These are phyloP conservation scores for Aspergillus ruber DNA, from an alignment of 2,329 filamentous ascomycete genomes.

Conservation along the genomic window DNA sequence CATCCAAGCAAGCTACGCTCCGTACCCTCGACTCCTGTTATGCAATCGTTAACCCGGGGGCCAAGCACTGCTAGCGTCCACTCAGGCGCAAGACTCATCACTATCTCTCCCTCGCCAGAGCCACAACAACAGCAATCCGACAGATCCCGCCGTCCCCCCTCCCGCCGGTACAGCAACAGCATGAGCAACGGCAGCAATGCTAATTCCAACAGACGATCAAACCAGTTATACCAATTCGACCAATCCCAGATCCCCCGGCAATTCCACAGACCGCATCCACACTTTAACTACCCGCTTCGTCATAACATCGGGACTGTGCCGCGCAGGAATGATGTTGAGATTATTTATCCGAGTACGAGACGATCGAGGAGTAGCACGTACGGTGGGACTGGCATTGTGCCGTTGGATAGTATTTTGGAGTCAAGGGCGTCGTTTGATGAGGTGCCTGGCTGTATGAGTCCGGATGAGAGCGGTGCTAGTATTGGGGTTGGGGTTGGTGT, in stretches of 20 bases:
- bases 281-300: slow-evolving; percentile 15
- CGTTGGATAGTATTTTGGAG: slow-evolving; percentile 28
- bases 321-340: slow-evolving; percentile 26
- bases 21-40: slow-evolving; percentile 10
- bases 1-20: slow-evolving; percentile 18
- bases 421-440: slow-evolving; percentile 23
- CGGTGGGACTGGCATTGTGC: slow-evolving; percentile 14
- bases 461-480: slow-evolving; percentile 8
- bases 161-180: slow-evolving; percentile 4
- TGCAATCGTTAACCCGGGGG: slow-evolving; percentile 5
- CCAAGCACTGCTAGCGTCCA: slow-evolving; percentile 4
- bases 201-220: slow-evolving; percentile 3
- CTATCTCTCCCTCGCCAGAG: neutral
- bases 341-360: slow-evolving; percentile 30
- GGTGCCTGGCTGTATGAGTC: slow-evolving; percentile 2
- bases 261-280: slow-evolving; percentile 16
- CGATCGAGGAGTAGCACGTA: slow-evolving; percentile 29
- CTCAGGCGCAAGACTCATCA: neutral
- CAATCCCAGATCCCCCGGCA: slow-evolving; percentile 19
- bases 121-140: neutral
- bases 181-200: too few species aligned
- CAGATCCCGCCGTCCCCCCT: slow-evolving; percentile 7
- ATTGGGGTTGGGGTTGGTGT: neutral
- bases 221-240: slow-evolving; percentile 22
- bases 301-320: slow-evolving; percentile 16